Percentiles rank a stretch among this genome's conserved stretches.
These are phyloP conservation scores for Microsporum canis DNA, from an alignment of 2,329 filamentous ascomycete species.

Conservation along the genomic window DNA sequence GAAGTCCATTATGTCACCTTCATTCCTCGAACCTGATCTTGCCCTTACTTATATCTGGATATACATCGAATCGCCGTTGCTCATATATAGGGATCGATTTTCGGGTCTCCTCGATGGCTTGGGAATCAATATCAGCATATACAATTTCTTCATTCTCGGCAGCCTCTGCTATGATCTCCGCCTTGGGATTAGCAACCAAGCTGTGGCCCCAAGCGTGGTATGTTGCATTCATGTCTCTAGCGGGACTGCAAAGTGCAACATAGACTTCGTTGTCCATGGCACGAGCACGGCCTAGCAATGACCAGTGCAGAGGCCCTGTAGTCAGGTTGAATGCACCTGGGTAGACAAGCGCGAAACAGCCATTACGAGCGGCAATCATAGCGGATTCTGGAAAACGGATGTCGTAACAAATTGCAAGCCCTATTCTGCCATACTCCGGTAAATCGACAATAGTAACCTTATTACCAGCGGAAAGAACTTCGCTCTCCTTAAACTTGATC, in stretches of 20 bases:
- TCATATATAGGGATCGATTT: conserved; percentile 72
- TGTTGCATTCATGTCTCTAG: conserved; percentile 60
- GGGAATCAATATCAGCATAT: conserved; percentile 57
- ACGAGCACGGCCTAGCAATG: conserved; percentile 65
- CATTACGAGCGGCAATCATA: conserved; percentile 72
- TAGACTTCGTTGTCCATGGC: conserved; percentile 93
- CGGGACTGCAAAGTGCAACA: conserved; percentile 84
- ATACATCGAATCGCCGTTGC: conserved; percentile 89
- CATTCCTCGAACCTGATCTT: conserved; percentile 34
- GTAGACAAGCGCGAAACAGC: conserved; percentile 80
- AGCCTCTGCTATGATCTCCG: conserved; percentile 65
- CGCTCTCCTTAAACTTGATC: conserved; percentile 82
- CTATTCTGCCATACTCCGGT: conserved; percentile 78
- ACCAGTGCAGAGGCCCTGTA: conserved; percentile 87
- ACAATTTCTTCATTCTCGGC: conserved; percentile 68
- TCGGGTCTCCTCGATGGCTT: conserved; percentile 61
- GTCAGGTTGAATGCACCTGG: conserved; percentile 96
- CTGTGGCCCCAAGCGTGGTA: conserved; percentile 94
- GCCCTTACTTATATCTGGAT: conserved; percentile 71
- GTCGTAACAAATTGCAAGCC: conserved; percentile 92
- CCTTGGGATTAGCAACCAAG: conserved; percentile 78
- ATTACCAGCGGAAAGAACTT: conserved; percentile 76
- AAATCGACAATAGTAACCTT: conserved; percentile 76
- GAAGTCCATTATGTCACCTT: neutral
- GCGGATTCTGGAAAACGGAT: conserved; percentile 92